phyloP scores from a whole-genome alignment of 1,284 basidiomycete species.

The Athelia sp. region DNA sequence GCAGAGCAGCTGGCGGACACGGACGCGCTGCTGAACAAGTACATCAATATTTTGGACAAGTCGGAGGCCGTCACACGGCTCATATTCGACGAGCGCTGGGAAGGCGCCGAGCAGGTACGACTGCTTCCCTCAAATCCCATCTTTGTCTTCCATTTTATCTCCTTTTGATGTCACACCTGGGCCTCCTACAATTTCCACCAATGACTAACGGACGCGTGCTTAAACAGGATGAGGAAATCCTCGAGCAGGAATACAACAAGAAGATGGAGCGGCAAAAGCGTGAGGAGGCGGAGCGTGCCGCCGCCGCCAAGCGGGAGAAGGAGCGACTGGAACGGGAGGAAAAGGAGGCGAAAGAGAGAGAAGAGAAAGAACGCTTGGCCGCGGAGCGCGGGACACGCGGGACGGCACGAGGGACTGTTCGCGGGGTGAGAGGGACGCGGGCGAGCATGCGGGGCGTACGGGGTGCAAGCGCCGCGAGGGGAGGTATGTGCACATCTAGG shows the following conservation, averaged over 20 bases:
- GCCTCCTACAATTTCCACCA: too few relatives aligned
- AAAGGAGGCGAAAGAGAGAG: constrained; percentile 40
- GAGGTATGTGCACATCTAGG: constrained; percentile 18
- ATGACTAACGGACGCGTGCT: too few relatives aligned
- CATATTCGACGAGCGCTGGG: constrained; percentile 71
- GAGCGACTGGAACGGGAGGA: constrained; percentile 47
- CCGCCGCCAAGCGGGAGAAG: constrained; percentile 42
- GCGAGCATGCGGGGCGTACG: constrained; percentile 38
- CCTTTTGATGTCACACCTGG: too few relatives aligned
- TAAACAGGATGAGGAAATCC: constrained; percentile 57
- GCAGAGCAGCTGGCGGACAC: constrained; percentile 63
- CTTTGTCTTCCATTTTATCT: too few relatives aligned
- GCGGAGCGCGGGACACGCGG: constrained; percentile 33
- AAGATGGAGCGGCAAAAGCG: constrained; percentile 39
- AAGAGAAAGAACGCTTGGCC: constrained; percentile 40
- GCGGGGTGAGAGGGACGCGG: constrained; percentile 53
- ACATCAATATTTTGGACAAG: constrained; percentile 60
- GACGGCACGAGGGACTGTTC: constrained; percentile 36
- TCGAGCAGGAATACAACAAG: constrained; percentile 46
- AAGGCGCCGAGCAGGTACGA: constrained; percentile 62
- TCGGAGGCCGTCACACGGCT: constrained; percentile 62
- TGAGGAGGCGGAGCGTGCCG: constrained; percentile 45
- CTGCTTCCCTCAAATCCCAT: too few relatives aligned
- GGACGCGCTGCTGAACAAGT: constrained; percentile 67
- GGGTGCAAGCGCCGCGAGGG: constrained; percentile 25